Percentiles rank a stretch among this genome's conserved stretches.
These are phyloP conservation scores for Serendipita indica DNA, from an alignment of 768 basidiomycete species.

Conservation along the genomic window DNA sequence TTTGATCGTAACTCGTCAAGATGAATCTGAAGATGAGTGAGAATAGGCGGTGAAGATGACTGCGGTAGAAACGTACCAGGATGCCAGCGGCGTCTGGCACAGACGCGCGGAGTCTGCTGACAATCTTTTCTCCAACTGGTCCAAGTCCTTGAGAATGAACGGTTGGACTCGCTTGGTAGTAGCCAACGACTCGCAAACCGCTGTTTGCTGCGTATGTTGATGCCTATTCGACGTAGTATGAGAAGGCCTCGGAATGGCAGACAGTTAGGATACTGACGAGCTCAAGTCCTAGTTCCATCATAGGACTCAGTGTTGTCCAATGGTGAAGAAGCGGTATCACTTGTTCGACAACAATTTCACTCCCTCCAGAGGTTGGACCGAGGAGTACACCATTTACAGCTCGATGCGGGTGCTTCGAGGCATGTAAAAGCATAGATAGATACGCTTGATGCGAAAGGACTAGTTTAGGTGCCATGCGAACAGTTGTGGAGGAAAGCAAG, in stretches of 20 bases:
- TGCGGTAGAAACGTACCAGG: conserved; percentile 34
- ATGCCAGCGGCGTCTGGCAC: conserved; percentile 53
- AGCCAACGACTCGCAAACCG: conserved; percentile 45
- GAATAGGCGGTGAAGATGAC: not conserved
- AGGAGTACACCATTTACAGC: conserved; percentile 69
- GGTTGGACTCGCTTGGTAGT: conserved; percentile 59
- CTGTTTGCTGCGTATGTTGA: conserved; percentile 41
- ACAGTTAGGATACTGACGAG: conserved; percentile 33
- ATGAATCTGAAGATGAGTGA: conserved; percentile 12
- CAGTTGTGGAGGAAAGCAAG: not conserved
- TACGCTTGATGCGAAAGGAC: conserved; percentile 44
- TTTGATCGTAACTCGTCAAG: conserved; percentile 14
- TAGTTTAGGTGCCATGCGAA: conserved; percentile 2
- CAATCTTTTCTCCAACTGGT: conserved; percentile 51
- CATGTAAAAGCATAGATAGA: conserved; percentile 60
- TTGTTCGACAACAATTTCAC: conserved; percentile 11
- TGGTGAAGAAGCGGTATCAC: conserved; percentile 68
- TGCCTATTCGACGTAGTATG: conserved; percentile 29
- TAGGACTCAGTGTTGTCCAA: conserved; percentile 70
- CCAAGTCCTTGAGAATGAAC: conserved; percentile 45
- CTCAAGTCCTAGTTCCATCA: conserved; percentile 77
- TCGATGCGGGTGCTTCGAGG: conserved; percentile 61
- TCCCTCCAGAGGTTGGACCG: conserved; percentile 29
- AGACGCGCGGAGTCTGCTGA: conserved; percentile 35
- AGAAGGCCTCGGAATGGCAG: not conserved